Conservation (phyloP, 805 yeast species). For the Candida hungchunana region DNA sequence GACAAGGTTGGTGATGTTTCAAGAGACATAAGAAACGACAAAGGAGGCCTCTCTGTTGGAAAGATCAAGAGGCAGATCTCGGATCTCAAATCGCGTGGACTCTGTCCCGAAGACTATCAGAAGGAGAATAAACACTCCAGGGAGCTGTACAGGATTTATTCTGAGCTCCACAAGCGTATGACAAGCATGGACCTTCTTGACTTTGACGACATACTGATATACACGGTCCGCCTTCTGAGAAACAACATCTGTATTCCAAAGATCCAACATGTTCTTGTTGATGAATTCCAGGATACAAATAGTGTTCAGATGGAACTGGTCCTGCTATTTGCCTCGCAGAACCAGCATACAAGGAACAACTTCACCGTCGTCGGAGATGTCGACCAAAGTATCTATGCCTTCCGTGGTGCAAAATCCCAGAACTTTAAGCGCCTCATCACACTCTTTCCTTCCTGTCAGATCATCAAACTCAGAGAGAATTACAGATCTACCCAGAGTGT, state of each 20-base stretch:
- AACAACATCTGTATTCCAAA: constrained; percentile 14
- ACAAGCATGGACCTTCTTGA: constrained; percentile 47
- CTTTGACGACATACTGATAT: constrained; percentile 77
- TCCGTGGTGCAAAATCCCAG: constrained; percentile 70
- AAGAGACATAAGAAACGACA: constrained; percentile 10
- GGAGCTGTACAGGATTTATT: constrained; percentile 40
- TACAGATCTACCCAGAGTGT: constrained; percentile 77
- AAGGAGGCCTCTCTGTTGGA: constrained; percentile 8
- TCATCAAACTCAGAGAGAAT: constrained; percentile 55
- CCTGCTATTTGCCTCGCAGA: constrained; percentile 43
- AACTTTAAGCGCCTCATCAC: constrained; percentile 59
- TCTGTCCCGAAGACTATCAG: constrained; percentile 38
- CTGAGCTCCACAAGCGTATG: constrained; percentile 48
- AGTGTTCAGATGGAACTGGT: constrained; percentile 68
- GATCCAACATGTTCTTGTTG: constrained; percentile 74
- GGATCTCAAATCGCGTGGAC: constrained; percentile 49
- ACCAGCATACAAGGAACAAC: constrained; percentile 40
- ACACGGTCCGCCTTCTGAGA: constrained; percentile 46
- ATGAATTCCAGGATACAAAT: constrained; percentile 94
- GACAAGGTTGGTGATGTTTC: constrained; percentile 1
- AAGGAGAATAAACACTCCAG: constrained; percentile 26
- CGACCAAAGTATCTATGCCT: constrained; percentile 90
- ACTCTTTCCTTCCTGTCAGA: constrained; percentile 31
- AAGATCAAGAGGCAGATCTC: constrained; percentile 37
- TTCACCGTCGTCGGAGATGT: constrained; percentile 95